phyloP scores from a whole-genome alignment of 495 filamentous ascomycete species.

The Annulohypoxylon nitens region DNA sequence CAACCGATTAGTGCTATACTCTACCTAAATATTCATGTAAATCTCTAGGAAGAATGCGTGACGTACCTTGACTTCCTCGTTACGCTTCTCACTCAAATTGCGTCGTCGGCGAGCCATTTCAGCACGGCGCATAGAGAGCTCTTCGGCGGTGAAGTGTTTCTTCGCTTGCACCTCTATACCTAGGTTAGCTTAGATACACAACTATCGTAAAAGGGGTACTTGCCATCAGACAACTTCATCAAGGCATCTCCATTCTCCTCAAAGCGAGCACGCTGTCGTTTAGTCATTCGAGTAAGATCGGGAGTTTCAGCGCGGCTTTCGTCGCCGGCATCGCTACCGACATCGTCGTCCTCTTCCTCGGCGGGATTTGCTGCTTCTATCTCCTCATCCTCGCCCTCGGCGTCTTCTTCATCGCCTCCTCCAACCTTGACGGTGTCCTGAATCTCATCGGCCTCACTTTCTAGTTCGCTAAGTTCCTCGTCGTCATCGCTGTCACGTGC shows the following conservation, averaged over 20 bases:
- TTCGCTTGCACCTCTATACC: conserved; percentile 88
- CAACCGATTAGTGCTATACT: conserved; percentile 10
- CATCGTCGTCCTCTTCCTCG: conserved; percentile 73
- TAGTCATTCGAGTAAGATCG: conserved; percentile 87
- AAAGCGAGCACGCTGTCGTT: conserved; percentile 81
- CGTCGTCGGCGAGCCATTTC: conserved; percentile 97
- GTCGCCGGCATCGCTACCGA: conserved; percentile 73
- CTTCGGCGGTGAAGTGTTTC: conserved; percentile 92
- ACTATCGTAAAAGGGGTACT: conserved; percentile 17
- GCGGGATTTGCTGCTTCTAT: conserved; percentile 66
- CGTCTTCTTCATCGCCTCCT: conserved; percentile 60
- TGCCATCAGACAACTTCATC: conserved; percentile 84
- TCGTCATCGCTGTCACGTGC: conserved; percentile 59
- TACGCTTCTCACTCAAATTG: conserved; percentile 97
- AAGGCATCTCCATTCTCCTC: conserved; percentile 70
- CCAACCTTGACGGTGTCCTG: conserved; percentile 60
- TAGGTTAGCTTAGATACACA: conserved; percentile 21
- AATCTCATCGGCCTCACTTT: conserved; percentile 64
- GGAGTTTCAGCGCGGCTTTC: conserved; percentile 75
- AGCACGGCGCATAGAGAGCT: conserved; percentile 91
- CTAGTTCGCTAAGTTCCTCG: conserved; percentile 62
- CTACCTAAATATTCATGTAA: neutral
- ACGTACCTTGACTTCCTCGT: conserved; percentile 96
- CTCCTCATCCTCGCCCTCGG: conserved; percentile 75
- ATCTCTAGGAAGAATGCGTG: neutral